Conservation (phyloP, 257 asterid genomes). For the Jaltomata sinuosa region DNA sequence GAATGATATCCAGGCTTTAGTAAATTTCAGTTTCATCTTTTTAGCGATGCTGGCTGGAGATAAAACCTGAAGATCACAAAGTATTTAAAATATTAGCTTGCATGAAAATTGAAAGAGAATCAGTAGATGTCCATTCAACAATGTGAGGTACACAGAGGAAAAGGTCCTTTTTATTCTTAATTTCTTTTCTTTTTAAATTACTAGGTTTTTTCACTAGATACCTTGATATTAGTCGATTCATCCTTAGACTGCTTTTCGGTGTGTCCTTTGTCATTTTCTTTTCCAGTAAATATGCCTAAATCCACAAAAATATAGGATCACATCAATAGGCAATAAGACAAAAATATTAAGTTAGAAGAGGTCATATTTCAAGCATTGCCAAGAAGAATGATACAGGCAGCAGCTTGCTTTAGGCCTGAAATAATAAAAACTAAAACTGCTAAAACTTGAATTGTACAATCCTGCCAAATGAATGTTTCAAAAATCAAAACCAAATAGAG, state of each 20-base stretch:
- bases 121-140: neutral
- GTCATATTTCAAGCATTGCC: neutral
- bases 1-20: conserved; percentile 91
- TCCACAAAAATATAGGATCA: neutral
- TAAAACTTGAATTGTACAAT: neutral
- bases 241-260: neutral
- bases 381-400: neutral
- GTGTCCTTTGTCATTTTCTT: conserved; percentile 24
- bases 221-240: neutral
- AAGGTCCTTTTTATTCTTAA: neutral
- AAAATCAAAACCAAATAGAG: too few relatives aligned
- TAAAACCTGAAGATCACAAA: conserved; percentile 39
- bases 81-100: neutral
- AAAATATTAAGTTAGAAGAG: neutral
- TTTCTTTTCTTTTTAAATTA: neutral
- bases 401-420: neutral
- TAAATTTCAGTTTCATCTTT: conserved; percentile 78
- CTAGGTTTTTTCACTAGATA: neutral
- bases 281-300: conserved; percentile 44
- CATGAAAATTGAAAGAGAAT: neutral
- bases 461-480: neutral
- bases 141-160: neutral
- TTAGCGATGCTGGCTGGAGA: conserved; percentile 37
- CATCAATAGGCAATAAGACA: neutral
- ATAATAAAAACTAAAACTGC: neutral